phyloP scores from a whole-genome alignment of 345 rosid genomes.

The Reutealis trisperma region DNA sequence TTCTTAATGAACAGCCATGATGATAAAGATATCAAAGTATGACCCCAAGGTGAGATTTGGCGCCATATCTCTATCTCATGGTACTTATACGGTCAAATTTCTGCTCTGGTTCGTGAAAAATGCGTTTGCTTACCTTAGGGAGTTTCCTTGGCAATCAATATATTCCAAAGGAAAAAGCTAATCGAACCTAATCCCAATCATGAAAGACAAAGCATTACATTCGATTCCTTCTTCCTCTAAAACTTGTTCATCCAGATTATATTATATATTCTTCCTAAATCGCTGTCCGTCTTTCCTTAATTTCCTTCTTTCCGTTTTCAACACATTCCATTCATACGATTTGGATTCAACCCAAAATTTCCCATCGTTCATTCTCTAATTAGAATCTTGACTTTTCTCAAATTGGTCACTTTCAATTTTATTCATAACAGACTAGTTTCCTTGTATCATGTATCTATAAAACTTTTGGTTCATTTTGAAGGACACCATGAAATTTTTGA shows the following conservation, averaged over 20 bases:
- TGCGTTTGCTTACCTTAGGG: not conserved
- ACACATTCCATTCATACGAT: not conserved
- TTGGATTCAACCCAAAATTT: not conserved
- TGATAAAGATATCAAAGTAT: too few relatives aligned
- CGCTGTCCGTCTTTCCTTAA: not conserved
- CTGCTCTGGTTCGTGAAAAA: not conserved
- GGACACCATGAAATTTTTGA: not conserved
- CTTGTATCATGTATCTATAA: too few relatives aligned
- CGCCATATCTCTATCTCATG: not conserved
- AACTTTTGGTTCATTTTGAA: not conserved
- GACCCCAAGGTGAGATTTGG: not conserved
- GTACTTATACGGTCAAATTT: not conserved
- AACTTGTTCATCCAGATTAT: not conserved
- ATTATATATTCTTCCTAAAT: not conserved
- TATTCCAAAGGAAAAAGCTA: constrained; percentile 5
- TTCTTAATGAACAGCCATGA: too few relatives aligned
- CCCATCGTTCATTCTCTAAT: not conserved
- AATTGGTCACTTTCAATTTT: not conserved
- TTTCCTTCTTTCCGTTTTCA: not conserved
- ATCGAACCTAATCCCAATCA: not conserved
- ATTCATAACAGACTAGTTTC: not conserved
- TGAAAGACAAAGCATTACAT: constrained; percentile 3
- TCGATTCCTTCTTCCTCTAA: not conserved
- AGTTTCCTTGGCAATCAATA: constrained; percentile 9
- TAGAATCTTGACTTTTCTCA: not conserved